Evolutionary conservation across 148 eudicot genomes (phyloP), one percentile per base, ranked within the genome.

Genomic region (Oxyria digyna): DNA sequence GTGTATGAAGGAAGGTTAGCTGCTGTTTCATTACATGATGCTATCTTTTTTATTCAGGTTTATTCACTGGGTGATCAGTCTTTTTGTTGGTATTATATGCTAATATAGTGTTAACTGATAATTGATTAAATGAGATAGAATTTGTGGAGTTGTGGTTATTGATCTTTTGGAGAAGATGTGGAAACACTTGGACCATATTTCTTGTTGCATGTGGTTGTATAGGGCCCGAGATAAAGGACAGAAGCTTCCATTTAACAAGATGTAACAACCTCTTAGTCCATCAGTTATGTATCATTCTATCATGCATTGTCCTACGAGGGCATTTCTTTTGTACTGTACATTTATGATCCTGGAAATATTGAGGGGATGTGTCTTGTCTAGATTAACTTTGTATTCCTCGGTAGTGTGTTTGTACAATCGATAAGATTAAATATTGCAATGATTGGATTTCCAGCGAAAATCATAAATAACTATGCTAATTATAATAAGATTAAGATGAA

Each of bases 1-100:
- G 96, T 89, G 72, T 89, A 82, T 75, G 78, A 87, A 81, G 96
- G 96, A 76, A 87, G 92, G 96, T 89, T 23, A 45, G 79, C 33
- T 15, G 9, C 29, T 29, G 38, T 14, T 59, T 43, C 50, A 26
- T 8, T 46, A n/a, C 17, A 43, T 68, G 71, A 42, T 42, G 3
- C 17, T 17, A 15, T 43, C 37, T 7, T 48, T 68, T 26, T 27
- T 4, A 46, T 17, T 26, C 17, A 8, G 37, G 14, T 46, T 4
- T 55, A 55, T 55, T 11, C 26, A 55, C 33, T 55, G 63, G 33
- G 7, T 55, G 63, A 55, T 55, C n/a, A 27, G 12, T 55, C 33
- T 59, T 31, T 31, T 29, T 59, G 65, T 24, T 3, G 15, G 24
- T 57, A 26, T 57, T 14, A 8, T 27, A 26, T 10, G 32, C 14